phyloP scores from a whole-genome alignment of 352 stramenopile genomes.

The Globisporangium rhizosaccharum region DNA sequence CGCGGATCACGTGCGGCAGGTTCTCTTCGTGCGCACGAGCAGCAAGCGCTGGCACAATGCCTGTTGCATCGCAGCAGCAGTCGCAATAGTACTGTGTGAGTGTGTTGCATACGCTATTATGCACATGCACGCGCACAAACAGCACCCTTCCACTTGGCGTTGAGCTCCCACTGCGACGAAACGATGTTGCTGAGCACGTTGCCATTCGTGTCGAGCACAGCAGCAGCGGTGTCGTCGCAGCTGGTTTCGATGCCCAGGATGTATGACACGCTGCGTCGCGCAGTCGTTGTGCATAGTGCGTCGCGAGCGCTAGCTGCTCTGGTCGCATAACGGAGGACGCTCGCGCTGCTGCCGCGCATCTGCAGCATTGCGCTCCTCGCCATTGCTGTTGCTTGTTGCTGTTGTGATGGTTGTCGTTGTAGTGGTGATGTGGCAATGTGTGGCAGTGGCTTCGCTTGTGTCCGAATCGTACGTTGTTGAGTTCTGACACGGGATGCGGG shows the following conservation, averaged over 20 bases:
- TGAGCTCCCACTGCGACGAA: slow-evolving; percentile 91
- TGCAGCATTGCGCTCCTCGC: not conserved
- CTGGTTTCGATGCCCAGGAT: slow-evolving; percentile 95
- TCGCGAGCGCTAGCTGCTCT: not conserved
- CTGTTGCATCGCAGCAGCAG: slow-evolving; percentile 21
- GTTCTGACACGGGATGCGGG: not conserved
- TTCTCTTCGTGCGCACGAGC: slow-evolving; percentile 92
- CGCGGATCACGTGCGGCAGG: slow-evolving; percentile 91
- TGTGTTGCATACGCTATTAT: not conserved
- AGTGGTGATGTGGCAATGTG: not conserved
- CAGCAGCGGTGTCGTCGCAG: slow-evolving; percentile 93
- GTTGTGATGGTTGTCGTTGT: not conserved
- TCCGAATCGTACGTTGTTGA: slow-evolving; percentile 1
- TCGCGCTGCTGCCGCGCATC: too few relatives aligned
- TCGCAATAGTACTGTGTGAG: not conserved
- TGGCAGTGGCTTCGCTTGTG: not conserved
- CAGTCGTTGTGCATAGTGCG: not conserved
- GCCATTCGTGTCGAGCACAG: slow-evolving; percentile 88
- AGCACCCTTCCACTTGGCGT: slow-evolving; percentile 80
- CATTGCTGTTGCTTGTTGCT: not conserved
- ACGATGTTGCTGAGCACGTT: slow-evolving; percentile 91
- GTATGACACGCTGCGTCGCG: slow-evolving; percentile 36
- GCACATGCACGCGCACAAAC: not conserved
- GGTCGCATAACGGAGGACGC: too few relatives aligned
- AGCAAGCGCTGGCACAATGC: slow-evolving; percentile 95